phyloP scores from a whole-genome alignment of 495 filamentous ascomycete genomes.

The Hypoxylon perforatum region DNA sequence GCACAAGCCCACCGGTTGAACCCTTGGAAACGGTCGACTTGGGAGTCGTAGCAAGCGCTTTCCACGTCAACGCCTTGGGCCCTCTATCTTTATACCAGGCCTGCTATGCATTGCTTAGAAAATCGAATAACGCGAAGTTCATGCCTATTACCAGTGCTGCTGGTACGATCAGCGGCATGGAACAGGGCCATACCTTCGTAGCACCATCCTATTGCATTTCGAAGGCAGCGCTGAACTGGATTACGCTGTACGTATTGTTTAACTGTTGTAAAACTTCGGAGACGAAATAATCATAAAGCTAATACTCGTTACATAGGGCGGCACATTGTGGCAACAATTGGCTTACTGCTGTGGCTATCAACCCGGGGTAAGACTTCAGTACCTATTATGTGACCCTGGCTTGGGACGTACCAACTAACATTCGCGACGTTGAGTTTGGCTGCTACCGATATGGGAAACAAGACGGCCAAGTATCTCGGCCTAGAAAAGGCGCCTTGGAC shows the following conservation, averaged over 20 bases:
- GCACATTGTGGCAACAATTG: conserved; percentile 34
- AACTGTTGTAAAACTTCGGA: no score
- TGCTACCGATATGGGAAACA: no score
- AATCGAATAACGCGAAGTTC: conserved; percentile 30
- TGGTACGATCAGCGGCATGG: conserved; percentile 26
- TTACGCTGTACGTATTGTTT: conserved; percentile 35
- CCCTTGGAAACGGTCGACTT: conserved; percentile 29
- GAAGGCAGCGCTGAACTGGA: conserved; percentile 36
- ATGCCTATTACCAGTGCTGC: conserved; percentile 30
- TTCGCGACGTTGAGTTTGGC: no score
- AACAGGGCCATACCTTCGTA: no score
- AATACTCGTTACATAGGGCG: conserved; percentile 9
- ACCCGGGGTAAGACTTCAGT: conserved; percentile 38
- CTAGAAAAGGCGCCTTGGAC: no score
- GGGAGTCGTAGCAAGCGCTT: conserved; percentile 3
- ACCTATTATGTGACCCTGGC: no score
- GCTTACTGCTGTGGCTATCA: conserved; percentile 21
- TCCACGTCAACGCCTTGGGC: conserved; percentile 36
- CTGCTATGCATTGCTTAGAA: conserved; percentile 22
- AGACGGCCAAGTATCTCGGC: no score
- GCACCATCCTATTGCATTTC: no score
- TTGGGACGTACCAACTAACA: no score
- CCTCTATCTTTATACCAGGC: conserved; percentile 37
- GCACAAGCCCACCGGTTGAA: conserved; percentile 37
- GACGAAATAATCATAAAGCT: not conserved